Evolutionary conservation across 179 eudicot genomes (phyloP).

Genomic region (Amaranthus tricolor): DNA sequence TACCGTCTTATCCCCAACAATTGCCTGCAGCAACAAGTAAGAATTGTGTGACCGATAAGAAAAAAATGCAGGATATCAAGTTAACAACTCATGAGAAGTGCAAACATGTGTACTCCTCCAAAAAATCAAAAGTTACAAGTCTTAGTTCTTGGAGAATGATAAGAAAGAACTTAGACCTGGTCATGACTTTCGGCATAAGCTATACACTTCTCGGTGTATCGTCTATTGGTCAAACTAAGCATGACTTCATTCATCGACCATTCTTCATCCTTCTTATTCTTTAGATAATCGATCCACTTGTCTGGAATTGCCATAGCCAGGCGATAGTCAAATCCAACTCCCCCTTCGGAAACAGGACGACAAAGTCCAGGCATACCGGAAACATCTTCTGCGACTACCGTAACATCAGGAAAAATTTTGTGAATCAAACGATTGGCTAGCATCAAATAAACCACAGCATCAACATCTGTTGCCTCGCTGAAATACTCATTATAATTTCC

Average conservation of each 20-base stretch:
- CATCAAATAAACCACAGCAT: slow-evolving; percentile 94
- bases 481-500: slow-evolving; percentile 86
- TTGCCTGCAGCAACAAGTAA: slow-evolving; percentile 47
- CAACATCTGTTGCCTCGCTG: slow-evolving; percentile 85
- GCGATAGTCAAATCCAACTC: slow-evolving; percentile 93
- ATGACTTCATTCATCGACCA: slow-evolving; percentile 93
- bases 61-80: background rate
- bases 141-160: background rate
- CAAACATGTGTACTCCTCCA: background rate
- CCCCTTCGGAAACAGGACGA: slow-evolving; percentile 81
- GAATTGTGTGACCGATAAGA: background rate
- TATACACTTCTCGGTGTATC: slow-evolving; percentile 91
- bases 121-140: background rate
- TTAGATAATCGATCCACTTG: slow-evolving; percentile 89
- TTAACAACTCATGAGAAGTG: background rate
- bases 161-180: slow-evolving; percentile 52
- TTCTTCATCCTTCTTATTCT: slow-evolving; percentile 72
- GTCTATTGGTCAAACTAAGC: slow-evolving; percentile 79
- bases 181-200: slow-evolving; percentile 99
- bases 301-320: slow-evolving; percentile 98
- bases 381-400: slow-evolving; percentile 92
- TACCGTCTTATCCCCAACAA: slow-evolving; percentile 94
- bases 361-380: slow-evolving; percentile 99
- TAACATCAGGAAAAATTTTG: slow-evolving; percentile 70
- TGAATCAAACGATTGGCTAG: slow-evolving; percentile 73